Base-by-base conservation (phyloP, 306 rosid species). In the Luffa aegyptiaca region DNA sequence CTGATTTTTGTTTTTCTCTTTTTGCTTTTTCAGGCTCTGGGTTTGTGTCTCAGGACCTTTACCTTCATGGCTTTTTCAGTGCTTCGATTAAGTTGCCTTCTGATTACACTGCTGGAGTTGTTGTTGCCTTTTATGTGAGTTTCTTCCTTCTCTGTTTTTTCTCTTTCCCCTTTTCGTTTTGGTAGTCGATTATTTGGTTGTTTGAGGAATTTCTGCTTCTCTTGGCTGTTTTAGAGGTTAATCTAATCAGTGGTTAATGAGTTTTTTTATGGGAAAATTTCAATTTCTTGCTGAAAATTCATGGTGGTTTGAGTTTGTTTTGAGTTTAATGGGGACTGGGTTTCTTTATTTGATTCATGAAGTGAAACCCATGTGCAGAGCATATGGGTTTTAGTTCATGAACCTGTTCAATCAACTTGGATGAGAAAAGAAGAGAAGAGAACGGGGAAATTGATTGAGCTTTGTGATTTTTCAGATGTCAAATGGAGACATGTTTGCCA, bases 71-170 rank as follows among this genome's bases (percentile, higher is more conserved):
- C 42, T 91, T 87, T 83, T 92, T 92, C 87, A 89, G 98, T 86
- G 98, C 97, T 81, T 90, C 95, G 1, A 90, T 94, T 81, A 92
- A 94, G 93, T 79, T 94, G 84, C 98, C 98, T 11, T 59, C 92
- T 83, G 98, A 94, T 86, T 94, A 94, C 48, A 90, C 98, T 75
- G 98, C 98, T 52, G 98, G 98, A 53, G 95, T 92, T 79, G 98
- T 94, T 5, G 97, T 94, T 81, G 98, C 98, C 42, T 94, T 94
- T 77, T 94, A 94, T 87, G 98, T 94, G 84, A 94, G 98, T 88
- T n/a, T 56, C 4, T 45, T 55, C 26, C 36, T 57, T 57, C 33
- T 41, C 18, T 68, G 36, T 26, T 33, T 56, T 52, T 26, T 39
- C 2, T 56, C 21, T 48, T 46, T 48, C 52, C 14, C 14, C 11